A percentile compares a stretch with the other conserved stretches of the same genome.
phyloP scores from a whole-genome alignment of 345 rosid species.

The Tarenaya hassleriana region DNA sequence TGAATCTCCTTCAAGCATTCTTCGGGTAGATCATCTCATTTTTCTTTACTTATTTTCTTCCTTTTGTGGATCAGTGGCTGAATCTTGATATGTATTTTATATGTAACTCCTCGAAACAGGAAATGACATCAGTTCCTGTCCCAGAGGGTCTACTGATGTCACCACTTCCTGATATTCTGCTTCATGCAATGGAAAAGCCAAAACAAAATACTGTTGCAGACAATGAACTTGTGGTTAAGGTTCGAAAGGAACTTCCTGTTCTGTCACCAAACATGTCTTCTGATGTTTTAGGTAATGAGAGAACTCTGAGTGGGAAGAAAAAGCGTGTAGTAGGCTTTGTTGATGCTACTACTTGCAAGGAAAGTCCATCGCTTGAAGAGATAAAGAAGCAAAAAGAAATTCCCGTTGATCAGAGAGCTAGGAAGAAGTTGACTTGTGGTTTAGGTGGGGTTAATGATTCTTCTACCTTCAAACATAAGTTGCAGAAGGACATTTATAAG shows the following conservation, averaged over 20 bases:
- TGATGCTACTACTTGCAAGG: constrained; percentile 25
- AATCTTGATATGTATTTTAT: constrained; percentile 19
- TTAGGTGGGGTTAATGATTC: constrained; percentile 27
- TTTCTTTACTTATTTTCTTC: constrained; percentile 3
- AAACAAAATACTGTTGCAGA: constrained; percentile 23
- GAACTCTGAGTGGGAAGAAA: constrained; percentile 31
- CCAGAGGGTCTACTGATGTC: constrained; percentile 48
- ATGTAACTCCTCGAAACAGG: constrained; percentile 41
- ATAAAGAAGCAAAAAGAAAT: constrained; percentile 37
- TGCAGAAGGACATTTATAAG: constrained; percentile 29
- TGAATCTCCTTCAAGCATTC: constrained; percentile 55
- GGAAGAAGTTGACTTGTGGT: constrained; percentile 29
- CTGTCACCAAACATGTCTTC: constrained; percentile 25
- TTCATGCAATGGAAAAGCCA: constrained; percentile 35
- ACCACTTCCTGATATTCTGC: constrained; percentile 57
- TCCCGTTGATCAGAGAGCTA: constrained; percentile 24
- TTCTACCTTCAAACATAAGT: constrained; percentile 27
- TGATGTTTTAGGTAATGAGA: constrained; percentile 25
- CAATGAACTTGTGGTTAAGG: constrained; percentile 24
- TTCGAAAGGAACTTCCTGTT: constrained; percentile 26
- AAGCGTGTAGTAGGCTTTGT: constrained; percentile 29
- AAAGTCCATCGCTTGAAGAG: constrained; percentile 22
- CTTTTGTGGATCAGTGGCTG: constrained; percentile 10
- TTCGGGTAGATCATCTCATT: constrained; percentile 45
- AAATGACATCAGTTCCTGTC: constrained; percentile 51